Evolutionary conservation across 2,329 filamentous ascomycete genomes (phyloP).

Genomic region (Fusarium nematophilum): DNA sequence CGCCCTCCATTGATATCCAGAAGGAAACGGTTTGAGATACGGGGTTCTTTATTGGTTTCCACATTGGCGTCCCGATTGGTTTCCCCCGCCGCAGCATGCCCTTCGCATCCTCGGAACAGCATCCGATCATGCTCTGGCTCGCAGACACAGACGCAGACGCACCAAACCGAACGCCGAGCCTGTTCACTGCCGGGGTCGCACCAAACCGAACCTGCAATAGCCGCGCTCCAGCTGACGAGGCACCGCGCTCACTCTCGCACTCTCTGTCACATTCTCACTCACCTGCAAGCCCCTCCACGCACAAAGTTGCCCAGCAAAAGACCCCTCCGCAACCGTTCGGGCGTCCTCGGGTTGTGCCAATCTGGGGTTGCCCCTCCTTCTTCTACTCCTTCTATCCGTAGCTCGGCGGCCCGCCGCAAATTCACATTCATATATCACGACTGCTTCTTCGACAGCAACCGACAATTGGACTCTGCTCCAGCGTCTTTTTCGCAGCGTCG

Average conservation of each 20-base stretch:
- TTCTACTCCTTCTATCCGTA: not conserved
- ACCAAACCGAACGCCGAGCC: not conserved
- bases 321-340: conserved; percentile 36
- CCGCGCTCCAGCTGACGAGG: conserved; percentile 34
- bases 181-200: not conserved
- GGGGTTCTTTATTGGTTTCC: too few relatives aligned
- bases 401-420: conserved; percentile 25
- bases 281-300: conserved; percentile 18
- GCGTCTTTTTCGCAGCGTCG: conserved; percentile 11
- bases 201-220: conserved; percentile 37
- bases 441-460: conserved; percentile 25
- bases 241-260: conserved; percentile 17
- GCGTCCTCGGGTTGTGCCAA: conserved; percentile 35
- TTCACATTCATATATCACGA: conserved; percentile 32
- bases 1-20: not conserved
- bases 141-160: not conserved
- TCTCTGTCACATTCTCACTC: conserved; percentile 28
- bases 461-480: conserved; percentile 28
- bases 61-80: too few relatives aligned
- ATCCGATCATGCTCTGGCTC: conserved; percentile 12
- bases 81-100: not conserved
- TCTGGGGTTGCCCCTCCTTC: conserved; percentile 41
- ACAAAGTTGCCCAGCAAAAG: conserved; percentile 30
- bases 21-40: too few relatives aligned
- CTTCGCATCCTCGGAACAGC: conserved; percentile 22